phyloP scores from a whole-genome alignment of 768 basidiomycete genomes.

The Termitomyces sp. region DNA sequence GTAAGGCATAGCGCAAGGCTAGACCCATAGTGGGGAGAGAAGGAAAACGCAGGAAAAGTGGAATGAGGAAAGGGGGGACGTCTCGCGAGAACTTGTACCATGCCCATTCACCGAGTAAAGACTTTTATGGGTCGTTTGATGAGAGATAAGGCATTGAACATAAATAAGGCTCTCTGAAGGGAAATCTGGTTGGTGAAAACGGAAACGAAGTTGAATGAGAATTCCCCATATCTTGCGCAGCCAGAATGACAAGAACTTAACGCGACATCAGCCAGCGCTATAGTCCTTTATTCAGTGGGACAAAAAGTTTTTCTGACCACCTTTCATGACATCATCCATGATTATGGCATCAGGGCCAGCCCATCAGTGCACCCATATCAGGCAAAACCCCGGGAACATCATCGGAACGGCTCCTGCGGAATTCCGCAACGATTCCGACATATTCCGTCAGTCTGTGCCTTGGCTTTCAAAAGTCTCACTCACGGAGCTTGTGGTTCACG shows the following conservation, averaged over 20 bases:
- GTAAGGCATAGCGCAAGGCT: constrained; percentile 25
- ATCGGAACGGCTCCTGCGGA: constrained; percentile 37
- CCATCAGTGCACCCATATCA: constrained; percentile 54
- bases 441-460: constrained; percentile 1
- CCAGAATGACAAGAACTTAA: constrained; percentile 5
- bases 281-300: constrained; percentile 14
- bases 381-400: constrained; percentile 52
- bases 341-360: constrained; percentile 48
- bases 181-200: neutral
- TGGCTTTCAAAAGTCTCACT: constrained; percentile 23
- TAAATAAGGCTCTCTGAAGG: neutral
- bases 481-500: constrained; percentile 40
- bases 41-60: constrained; percentile 16
- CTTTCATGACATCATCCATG: constrained; percentile 30
- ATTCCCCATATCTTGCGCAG: constrained; percentile 4
- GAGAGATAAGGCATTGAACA: constrained; percentile 12
- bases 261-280: constrained; percentile 5
- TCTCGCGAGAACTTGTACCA: constrained; percentile 35
- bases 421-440: constrained; percentile 21
- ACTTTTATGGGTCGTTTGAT: constrained; percentile 8
- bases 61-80: constrained; percentile 22
- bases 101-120: constrained; percentile 58
- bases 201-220: neutral
- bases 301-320: constrained; percentile 44
- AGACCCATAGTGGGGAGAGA: constrained; percentile 26